A percentile compares a stretch with the other conserved stretches of the same genome.
Conservation (phyloP, 1,284 basidiomycete species). For the Agaricales sp. region DNA sequence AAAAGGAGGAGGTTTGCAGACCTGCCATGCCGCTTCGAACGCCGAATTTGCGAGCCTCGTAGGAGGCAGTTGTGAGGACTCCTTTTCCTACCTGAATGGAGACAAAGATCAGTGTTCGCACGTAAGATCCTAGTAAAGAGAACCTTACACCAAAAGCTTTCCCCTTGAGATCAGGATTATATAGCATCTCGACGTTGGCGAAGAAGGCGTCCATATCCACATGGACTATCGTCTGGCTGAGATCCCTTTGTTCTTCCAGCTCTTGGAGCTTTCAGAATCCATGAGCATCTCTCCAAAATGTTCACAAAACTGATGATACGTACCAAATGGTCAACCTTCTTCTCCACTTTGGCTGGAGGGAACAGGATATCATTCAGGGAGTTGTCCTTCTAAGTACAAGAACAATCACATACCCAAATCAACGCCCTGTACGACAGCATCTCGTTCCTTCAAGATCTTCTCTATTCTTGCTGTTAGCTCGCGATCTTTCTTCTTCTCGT, state of each 20-base stretch:
- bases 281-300: slow-evolving; percentile 1
- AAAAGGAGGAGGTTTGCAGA: slow-evolving; percentile 15
- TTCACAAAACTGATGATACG: slow-evolving; percentile 10
- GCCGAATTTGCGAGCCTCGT: slow-evolving; percentile 85
- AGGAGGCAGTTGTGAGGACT: slow-evolving; percentile 81
- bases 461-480: slow-evolving; percentile 67
- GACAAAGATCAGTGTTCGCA: background rate
- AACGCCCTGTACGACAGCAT: slow-evolving; percentile 44
- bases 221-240: slow-evolving; percentile 79
- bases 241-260: slow-evolving; percentile 70
- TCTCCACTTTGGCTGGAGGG: slow-evolving; percentile 39
- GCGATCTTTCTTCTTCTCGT: slow-evolving; percentile 77
- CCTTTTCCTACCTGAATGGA: slow-evolving; percentile 57
- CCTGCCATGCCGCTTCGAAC: slow-evolving; percentile 85
- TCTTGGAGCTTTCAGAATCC: slow-evolving; percentile 46
- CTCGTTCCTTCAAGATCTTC: slow-evolving; percentile 53
- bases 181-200: slow-evolving; percentile 66
- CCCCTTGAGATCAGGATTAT: slow-evolving; percentile 69
- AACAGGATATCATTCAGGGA: background rate
- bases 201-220: slow-evolving; percentile 77
- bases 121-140: slow-evolving; percentile 4
- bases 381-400: background rate
- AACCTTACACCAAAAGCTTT: slow-evolving; percentile 77
- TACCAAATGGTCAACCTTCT: slow-evolving; percentile 41
- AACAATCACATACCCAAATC: slow-evolving; percentile 43